These are phyloP conservation scores for Asclepias syriaca DNA, from an alignment of 257 asterid genomes.

Conservation along the genomic window DNA sequence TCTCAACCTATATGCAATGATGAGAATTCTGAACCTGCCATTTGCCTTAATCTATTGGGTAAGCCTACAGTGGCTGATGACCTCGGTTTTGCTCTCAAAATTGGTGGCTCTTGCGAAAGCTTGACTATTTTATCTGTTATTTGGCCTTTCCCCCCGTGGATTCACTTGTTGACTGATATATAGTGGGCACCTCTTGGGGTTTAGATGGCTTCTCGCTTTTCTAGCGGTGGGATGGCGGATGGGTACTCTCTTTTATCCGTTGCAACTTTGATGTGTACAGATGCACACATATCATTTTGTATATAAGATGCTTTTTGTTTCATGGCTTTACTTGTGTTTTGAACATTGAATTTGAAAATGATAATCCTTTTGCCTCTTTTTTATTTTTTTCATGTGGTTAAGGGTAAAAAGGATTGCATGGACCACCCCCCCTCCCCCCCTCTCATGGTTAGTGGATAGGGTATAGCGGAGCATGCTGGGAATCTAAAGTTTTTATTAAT, in stretches of 20 bases:
- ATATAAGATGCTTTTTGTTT: not conserved
- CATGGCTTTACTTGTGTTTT: not conserved
- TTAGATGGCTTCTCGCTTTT: not conserved
- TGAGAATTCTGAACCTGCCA: not conserved
- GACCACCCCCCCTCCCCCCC: no score
- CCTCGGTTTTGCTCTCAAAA: not conserved
- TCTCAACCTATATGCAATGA: not conserved
- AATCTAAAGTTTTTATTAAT: no score
- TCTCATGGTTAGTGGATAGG: no score
- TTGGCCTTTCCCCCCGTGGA: not conserved
- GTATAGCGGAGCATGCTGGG: no score
- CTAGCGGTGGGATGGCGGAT: not conserved
- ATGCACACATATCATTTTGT: not conserved
- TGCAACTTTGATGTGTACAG: slow-evolving; percentile 10
- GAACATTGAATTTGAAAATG: not conserved
- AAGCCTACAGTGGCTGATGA: slow-evolving; percentile 3
- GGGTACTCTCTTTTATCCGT: not conserved
- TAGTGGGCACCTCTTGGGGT: not conserved
- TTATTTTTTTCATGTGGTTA: no score
- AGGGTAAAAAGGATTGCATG: no score
- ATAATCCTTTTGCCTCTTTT: no score
- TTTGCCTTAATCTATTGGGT: not conserved
- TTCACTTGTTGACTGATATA: not conserved
- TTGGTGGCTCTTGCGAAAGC: not conserved
- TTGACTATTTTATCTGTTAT: not conserved